Base-by-base conservation (phyloP, 805 yeast species). In the Wickerhamomyces rabaulensis region DNA sequence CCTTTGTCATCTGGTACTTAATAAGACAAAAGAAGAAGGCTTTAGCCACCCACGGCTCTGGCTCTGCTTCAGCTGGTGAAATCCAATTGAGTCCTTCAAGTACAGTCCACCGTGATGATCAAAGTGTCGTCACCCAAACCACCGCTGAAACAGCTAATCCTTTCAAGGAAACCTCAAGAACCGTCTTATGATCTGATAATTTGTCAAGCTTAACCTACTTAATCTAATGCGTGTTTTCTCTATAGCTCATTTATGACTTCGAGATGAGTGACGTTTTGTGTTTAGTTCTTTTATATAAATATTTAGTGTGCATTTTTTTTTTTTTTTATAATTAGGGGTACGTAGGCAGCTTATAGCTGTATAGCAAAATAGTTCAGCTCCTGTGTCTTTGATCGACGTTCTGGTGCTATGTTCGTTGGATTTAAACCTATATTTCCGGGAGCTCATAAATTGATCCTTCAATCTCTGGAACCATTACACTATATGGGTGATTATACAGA, bases 1-100 rank as follows among this genome's bases (percentile, higher is more conserved):
- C 46, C 33, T 63, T 53, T 42, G 66, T 69, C 23, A 44, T 65
- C 44, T 63, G 50, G 58, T 69, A 61, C 55, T 52, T 67, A 47
- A 53, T 54, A 43, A 62, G 56, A 38, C 55, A 58, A 22, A 57
- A 57, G 51, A 53, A 53, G 44, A 49, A 40, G 17, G 37, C 45
- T n/a, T 21, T 9, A 37, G 7, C 16, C 46, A 16, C 40, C 41
- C 26, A 19, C 38, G 20, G 20, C 41, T 20, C 26, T 39, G n/a
- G 10, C 46, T 12, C 41, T 8, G 6, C n/a, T 3, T 46, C 43
- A 6, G 36, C 39, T 15, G 58, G 57, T 39, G 60, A 52, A 19
- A 53, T 58, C 37, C 56, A 55, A 46, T 41, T 59, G 33, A 56
- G 61, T 10, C 59, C 60, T 49, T 46, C 58, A 5, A 55, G 57